Base-by-base conservation (phyloP, 768 basidiomycete species). In the Suillus fuscotomentosus region DNA sequence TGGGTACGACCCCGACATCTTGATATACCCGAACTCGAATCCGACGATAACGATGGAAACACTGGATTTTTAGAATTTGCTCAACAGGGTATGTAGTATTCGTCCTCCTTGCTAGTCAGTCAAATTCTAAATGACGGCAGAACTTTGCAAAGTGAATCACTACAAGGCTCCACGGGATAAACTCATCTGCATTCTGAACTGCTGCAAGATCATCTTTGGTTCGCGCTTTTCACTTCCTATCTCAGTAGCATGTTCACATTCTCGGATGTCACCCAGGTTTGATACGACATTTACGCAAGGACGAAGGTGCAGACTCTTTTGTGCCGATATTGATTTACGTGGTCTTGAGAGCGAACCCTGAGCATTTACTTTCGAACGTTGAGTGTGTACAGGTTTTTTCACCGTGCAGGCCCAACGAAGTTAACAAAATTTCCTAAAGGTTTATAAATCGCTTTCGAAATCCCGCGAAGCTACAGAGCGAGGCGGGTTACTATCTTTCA, bases 141-240 rank as follows among this genome's bases (percentile, higher is more conserved):
- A 99, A 76, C 81, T 99, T 50, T 76, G 95, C 69, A 99, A 98
- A 83, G 90, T 99, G 66, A 99, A 97, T 71, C 95, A 98, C 73
- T 99, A 99, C 81, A 99, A 99, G 76, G 97, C 97, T 11, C 97
- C 97, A 9, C 84, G 97, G 50, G 97, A 99, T 77, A 99, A 99
- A 78, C 81, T 99, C 60, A 99, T 99, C 62, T 99, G 97, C 76
- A 91, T 99, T 45, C 79, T 99, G 59, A 99, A 99, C 73, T 92
- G 88, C 76, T 99, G 96, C 87, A 99, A 99, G 80, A 95, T 99
- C 76, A 99, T 99, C 70, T 99, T 97, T 71, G 97, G 97, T 95
- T 68, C 65, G 90, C 76, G 34, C 14, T 54, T 67, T 43, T 69
- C 60, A 68, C 60, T 62, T 61, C 64, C 60, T 56, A 53, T 61